A percentile compares a stretch with the other conserved stretches of the same genome.
Conservation (phyloP, 371 early-diverging fungal genomes). For the Mortierella sp. region DNA sequence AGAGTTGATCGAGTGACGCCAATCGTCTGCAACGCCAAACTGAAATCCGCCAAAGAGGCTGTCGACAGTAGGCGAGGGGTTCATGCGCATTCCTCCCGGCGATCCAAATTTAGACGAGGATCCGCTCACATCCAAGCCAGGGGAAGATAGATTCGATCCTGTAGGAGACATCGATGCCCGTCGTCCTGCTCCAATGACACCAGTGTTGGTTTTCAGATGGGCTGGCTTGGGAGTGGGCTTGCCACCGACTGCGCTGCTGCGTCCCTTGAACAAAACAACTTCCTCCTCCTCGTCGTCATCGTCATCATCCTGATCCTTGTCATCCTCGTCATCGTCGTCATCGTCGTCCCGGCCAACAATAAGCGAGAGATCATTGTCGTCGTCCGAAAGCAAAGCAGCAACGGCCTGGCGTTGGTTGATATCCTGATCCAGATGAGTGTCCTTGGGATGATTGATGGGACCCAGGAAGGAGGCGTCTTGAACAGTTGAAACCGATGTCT, state of each 20-base stretch:
- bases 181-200: slow-evolving; percentile 54
- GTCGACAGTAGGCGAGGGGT: slow-evolving; percentile 43
- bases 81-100: neutral
- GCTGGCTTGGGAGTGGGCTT: slow-evolving; percentile 51
- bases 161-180: slow-evolving; percentile 45
- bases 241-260: slow-evolving; percentile 34
- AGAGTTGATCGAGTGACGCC: slow-evolving; percentile 51
- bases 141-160: slow-evolving; percentile 45
- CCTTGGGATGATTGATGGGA: neutral
- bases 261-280: slow-evolving; percentile 53
- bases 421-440: slow-evolving; percentile 27
- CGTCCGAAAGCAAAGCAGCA: slow-evolving; percentile 46
- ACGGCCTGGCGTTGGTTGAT: slow-evolving; percentile 45
- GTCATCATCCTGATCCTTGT: slow-evolving; percentile 17
- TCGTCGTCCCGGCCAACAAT: slow-evolving; percentile 47
- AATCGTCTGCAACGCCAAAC: slow-evolving; percentile 48
- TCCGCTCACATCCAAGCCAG: slow-evolving; percentile 41
- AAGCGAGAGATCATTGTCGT: slow-evolving; percentile 50
- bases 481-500: slow-evolving; percentile 5
- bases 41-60: slow-evolving; percentile 54
- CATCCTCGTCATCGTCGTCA: slow-evolving; percentile 36
- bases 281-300: slow-evolving; percentile 36
- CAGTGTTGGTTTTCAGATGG: slow-evolving; percentile 46
- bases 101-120: slow-evolving; percentile 25
- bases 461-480: neutral